Base-by-base conservation (phyloP, 2,329 filamentous ascomycete species). In the Penicillium sp. region DNA sequence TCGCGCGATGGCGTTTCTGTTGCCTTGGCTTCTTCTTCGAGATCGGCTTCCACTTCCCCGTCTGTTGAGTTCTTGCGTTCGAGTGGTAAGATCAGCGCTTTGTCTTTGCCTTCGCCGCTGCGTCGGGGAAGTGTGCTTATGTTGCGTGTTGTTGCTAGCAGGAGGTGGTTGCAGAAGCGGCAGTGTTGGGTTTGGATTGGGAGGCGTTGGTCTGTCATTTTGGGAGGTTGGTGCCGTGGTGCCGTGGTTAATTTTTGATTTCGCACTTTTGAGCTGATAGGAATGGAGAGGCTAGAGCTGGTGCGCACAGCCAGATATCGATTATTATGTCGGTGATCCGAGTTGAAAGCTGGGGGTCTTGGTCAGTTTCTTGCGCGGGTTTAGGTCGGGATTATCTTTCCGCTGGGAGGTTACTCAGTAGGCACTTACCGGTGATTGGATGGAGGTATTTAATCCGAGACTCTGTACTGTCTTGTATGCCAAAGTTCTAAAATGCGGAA, bases 81-180 rank as follows among this genome's bases (percentile, higher is more conserved):
- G 1, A 88, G 74, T 2, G 84, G 82, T 23, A 88, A 78, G 61
- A 89, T 88, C 56, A 82, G 69, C 0, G 85, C 81, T 21, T 71
- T 71, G 70, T 89, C 86, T 47, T 78, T 74, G 29, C 76, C 75
- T n/a, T 77, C 75, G 7, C 68, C 61, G 58, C 76, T 70, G 47
- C 87, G 83, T 8, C 75, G 79, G 1, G 85, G 84, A 12, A 88
- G 78, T 0, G 73, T 63, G 29, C 75, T 60, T 47, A 89, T 75
- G 2, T 78, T 70, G 38, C 83, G 80, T 0, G 83, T 84, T 45
- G 79, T 86, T 23, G 85, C 82, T 61, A 89, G 80, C 54, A 89
- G 76, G 61, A 89, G 82, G 65, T 86, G 82, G 46, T 79, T 84
- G 80, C 87, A 90, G 70, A 87, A 80, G 46, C 73, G 72, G 79